phyloP scores from a whole-genome alignment of 257 asterid species.

The Asclepias syriaca region DNA sequence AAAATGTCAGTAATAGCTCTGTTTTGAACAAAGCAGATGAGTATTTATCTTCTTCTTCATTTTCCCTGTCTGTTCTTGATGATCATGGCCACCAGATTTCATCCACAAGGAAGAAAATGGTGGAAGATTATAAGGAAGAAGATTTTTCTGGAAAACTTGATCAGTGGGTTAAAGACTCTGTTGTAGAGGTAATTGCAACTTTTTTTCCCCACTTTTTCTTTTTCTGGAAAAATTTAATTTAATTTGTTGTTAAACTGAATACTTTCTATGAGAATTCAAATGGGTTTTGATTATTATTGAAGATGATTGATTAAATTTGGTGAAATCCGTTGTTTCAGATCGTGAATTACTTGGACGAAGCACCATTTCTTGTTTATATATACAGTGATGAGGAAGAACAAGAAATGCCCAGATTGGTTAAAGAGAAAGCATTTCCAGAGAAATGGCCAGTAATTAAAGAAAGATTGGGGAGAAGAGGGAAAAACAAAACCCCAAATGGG shows the following conservation, averaged over 20 bases:
- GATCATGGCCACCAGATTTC: not conserved
- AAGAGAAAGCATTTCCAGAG: slow-evolving; percentile 23
- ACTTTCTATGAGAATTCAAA: not conserved
- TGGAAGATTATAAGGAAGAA: slow-evolving; percentile 1
- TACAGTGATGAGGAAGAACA: slow-evolving; percentile 18
- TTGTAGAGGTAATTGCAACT: slow-evolving; percentile 19
- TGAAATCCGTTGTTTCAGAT: slow-evolving; percentile 14
- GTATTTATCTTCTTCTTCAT: not conserved
- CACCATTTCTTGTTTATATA: slow-evolving; percentile 35
- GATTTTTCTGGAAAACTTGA: slow-evolving; percentile 25
- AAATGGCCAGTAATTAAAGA: slow-evolving; percentile 24
- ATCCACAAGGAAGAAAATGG: not conserved
- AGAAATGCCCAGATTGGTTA: slow-evolving; percentile 16
- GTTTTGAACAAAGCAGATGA: slow-evolving; percentile 1
- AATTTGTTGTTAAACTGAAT: not conserved
- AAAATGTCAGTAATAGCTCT: not conserved
- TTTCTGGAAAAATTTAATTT: not conserved
- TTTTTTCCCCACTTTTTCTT: not conserved
- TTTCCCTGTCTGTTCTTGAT: not conserved
- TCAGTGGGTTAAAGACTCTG: slow-evolving; percentile 31
- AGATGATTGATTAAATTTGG: no score
- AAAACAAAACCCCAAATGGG: slow-evolving; percentile 17
- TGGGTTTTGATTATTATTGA: not conserved
- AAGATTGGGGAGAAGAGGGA: slow-evolving; percentile 25
- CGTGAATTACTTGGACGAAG: slow-evolving; percentile 29